phyloP scores from a whole-genome alignment of 169 alveolate genomes.

The Eimeria falciformis region DNA sequence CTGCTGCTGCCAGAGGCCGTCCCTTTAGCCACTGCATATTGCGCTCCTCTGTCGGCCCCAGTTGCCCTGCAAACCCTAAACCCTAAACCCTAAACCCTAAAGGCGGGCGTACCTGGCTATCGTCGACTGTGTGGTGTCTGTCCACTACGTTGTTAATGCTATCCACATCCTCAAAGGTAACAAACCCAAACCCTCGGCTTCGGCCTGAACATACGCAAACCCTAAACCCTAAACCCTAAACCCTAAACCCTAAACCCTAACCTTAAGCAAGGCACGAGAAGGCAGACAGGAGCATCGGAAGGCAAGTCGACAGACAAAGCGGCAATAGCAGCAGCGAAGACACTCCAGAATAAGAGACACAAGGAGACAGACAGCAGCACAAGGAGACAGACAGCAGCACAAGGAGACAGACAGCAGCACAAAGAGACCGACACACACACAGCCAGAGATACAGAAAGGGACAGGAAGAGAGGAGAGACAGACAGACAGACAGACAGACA shows the following conservation, averaged over 20 bases:
- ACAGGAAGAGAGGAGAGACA: too few species aligned
- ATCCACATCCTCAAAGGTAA: constrained; percentile 82
- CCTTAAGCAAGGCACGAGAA: background rate
- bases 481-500: too few species aligned
- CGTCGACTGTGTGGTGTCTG: constrained; percentile 85
- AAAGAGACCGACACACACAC: too few species aligned
- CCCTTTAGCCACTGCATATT: background rate
- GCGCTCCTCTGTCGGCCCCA: too few species aligned
- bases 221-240: too few species aligned
- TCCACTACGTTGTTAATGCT: constrained; percentile 78
- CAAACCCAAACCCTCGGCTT: constrained; percentile 94
- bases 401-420: too few species aligned
- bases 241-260: too few species aligned
- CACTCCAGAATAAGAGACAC: background rate
- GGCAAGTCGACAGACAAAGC: background rate
- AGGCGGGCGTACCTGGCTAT: constrained; percentile 82
- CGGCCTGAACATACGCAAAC: too few species aligned
- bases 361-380: background rate
- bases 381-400: too few species aligned
- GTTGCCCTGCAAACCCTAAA: background rate
- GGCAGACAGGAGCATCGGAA: background rate
- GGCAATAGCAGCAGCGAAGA: too few species aligned
- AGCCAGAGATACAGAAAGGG: too few species aligned
- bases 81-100: background rate
- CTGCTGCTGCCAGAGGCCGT: background rate